Conservation (phyloP, 257 asterid genomes). For the Nicotiana knightiana region DNA sequence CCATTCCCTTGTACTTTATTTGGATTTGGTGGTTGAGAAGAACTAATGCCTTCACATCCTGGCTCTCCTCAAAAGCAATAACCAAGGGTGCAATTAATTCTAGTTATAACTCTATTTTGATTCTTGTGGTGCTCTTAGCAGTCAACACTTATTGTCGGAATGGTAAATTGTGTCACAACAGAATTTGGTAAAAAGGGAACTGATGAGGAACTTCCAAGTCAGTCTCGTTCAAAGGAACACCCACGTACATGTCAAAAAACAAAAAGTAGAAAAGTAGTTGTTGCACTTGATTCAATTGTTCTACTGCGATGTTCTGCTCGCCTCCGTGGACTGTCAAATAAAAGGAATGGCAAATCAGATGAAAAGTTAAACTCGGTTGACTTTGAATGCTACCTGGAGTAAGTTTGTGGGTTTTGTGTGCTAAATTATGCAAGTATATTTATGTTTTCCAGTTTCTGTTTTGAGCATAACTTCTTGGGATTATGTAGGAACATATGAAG, state of each 20-base stretch:
- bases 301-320: constrained; percentile 17
- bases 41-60: no score
- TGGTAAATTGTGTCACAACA: background rate
- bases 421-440: background rate
- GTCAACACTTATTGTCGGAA: background rate
- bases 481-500: constrained; percentile 48
- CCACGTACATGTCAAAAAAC: background rate
- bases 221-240: background rate
- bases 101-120: no score
- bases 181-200: background rate
- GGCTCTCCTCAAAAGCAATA: no score
- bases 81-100: no score
- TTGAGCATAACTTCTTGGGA: background rate
- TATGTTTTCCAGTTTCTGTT: background rate
- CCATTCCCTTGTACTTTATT: background rate
- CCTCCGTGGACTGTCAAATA: constrained; percentile 35
- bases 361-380: constrained; percentile 39
- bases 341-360: constrained; percentile 12
- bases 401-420: constrained; percentile 6
- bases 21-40: no score
- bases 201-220: background rate
- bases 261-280: constrained; percentile 2
- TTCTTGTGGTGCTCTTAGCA: background rate
- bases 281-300: constrained; percentile 17
- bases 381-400: constrained; percentile 42